A percentile compares a stretch with the other conserved stretches of the same genome.
These are phyloP conservation scores for Penicillium occitanis DNA, from an alignment of 2,329 filamentous ascomycete genomes.

Conservation along the genomic window DNA sequence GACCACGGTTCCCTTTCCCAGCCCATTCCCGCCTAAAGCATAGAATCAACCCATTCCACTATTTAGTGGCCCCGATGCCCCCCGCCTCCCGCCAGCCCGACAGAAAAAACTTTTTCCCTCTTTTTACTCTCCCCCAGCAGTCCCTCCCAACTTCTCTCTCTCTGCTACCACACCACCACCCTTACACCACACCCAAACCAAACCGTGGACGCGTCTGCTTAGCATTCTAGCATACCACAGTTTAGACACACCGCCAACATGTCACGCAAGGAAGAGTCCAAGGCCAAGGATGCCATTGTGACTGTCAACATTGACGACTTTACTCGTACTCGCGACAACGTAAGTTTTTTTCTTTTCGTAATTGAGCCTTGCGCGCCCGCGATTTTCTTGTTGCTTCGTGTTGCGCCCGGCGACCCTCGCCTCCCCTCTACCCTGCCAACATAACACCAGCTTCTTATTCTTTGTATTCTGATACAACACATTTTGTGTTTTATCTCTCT, in stretches of 20 bases:
- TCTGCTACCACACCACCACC: not conserved
- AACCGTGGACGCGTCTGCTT: constrained; percentile 13
- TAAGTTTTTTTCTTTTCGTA: constrained; percentile 52
- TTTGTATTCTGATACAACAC: not conserved
- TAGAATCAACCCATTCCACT: not conserved
- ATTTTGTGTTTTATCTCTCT: not conserved
- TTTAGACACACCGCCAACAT: constrained; percentile 36
- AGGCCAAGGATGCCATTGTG: constrained; percentile 36
- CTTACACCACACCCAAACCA: not conserved
- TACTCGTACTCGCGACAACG: constrained; percentile 75
- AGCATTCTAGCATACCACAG: constrained; percentile 6
- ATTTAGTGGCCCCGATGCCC: constrained; percentile 20
- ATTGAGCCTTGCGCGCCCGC: not conserved
- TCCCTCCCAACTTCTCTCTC: not conserved
- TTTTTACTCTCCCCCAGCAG: constrained; percentile 22
- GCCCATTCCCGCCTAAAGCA: not conserved
- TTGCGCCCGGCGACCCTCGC: not conserved
- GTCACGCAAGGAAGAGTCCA: constrained; percentile 40
- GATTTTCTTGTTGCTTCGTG: not conserved
- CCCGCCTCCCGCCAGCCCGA: not conserved
- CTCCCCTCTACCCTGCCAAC: not conserved
- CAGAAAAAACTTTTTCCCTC: constrained; percentile 20
- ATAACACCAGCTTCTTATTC: not conserved
- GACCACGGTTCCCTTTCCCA: not conserved
- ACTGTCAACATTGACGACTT: constrained; percentile 68